Evolutionary conservation across 2,329 filamentous ascomycete species (phyloP).

Genomic region (Blumeriella jaapii): DNA sequence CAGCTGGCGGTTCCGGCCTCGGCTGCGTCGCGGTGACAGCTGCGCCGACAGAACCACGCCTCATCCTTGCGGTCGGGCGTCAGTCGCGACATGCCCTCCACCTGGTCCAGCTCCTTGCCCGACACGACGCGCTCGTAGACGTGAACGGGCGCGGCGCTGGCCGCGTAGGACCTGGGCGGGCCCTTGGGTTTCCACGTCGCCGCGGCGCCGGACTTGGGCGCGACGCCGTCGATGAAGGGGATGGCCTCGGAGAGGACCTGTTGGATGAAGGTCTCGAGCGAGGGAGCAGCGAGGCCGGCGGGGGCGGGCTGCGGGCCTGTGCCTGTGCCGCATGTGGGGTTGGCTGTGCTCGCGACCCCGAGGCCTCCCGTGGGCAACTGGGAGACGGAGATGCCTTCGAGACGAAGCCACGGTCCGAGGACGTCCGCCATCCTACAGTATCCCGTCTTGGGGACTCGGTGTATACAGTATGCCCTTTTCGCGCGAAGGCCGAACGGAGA

Average conservation of each 20-base stretch:
- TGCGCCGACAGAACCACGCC: conserved; percentile 50
- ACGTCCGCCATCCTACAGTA: too few species aligned
- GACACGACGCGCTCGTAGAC: conserved; percentile 40
- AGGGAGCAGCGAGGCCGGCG: conserved; percentile 8
- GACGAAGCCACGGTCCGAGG: conserved; percentile 40
- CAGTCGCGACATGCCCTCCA: conserved; percentile 25
- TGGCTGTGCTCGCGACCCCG: conserved; percentile 14
- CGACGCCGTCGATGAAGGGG: conserved; percentile 44
- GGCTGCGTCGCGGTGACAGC: conserved; percentile 44
- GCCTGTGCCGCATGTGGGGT: conserved; percentile 4
- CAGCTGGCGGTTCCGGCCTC: conserved; percentile 45
- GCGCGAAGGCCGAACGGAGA: neutral
- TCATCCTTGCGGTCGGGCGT: conserved; percentile 32
- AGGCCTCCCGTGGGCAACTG: conserved; percentile 34
- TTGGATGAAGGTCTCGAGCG: conserved; percentile 38
- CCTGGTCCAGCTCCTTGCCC: conserved; percentile 32
- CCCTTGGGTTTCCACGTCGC: conserved; percentile 41
- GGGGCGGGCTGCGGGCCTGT: conserved; percentile 10
- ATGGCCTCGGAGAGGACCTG: conserved; percentile 46
- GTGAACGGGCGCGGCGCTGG: conserved; percentile 40
- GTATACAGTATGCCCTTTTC: too few species aligned
- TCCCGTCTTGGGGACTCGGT: too few species aligned
- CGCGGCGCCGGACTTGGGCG: conserved; percentile 30
- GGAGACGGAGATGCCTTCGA: conserved; percentile 38
- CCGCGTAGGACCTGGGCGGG: conserved; percentile 34